phyloP scores from a whole-genome alignment of 495 filamentous ascomycete species.

The Neurospora sp. region DNA sequence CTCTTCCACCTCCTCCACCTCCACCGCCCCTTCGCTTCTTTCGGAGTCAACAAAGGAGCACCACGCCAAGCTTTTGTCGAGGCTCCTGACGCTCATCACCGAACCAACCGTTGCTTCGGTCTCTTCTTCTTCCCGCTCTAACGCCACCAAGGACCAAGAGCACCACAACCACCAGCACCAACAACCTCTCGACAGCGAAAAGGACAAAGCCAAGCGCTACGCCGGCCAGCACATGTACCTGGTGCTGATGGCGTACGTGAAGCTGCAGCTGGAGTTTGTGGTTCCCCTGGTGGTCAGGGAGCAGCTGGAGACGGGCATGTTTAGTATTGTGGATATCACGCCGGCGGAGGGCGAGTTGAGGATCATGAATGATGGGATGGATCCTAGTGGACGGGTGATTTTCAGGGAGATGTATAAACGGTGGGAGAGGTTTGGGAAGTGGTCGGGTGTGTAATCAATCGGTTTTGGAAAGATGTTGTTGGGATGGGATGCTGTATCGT shows the following conservation, averaged over 20 bases:
- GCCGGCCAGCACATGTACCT: slow-evolving; percentile 67
- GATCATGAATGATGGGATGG: slow-evolving; percentile 59
- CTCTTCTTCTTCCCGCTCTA: slow-evolving; percentile 32
- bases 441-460: slow-evolving; percentile 42
- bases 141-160: background rate
- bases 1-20: slow-evolving; percentile 29
- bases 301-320: slow-evolving; percentile 61
- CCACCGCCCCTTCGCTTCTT: background rate
- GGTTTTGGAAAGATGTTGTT: background rate
- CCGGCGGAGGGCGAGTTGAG: slow-evolving; percentile 47
- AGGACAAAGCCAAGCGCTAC: slow-evolving; percentile 62
- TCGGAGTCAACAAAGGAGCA: slow-evolving; percentile 18
- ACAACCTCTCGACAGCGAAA: slow-evolving; percentile 54
- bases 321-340: slow-evolving; percentile 60
- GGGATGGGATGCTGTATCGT: background rate
- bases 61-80: slow-evolving; percentile 54
- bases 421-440: slow-evolving; percentile 59
- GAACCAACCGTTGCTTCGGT: slow-evolving; percentile 70
- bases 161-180: slow-evolving; percentile 1
- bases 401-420: slow-evolving; percentile 64
- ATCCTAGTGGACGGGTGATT: slow-evolving; percentile 55
- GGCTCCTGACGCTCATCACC: slow-evolving; percentile 66
- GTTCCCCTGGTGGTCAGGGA: slow-evolving; percentile 49
- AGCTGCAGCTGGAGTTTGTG: slow-evolving; percentile 46
- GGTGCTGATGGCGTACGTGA: slow-evolving; percentile 61